Conservation (phyloP, 192 early-diverging fungal genomes). For the Glomus cerebriforme region DNA sequence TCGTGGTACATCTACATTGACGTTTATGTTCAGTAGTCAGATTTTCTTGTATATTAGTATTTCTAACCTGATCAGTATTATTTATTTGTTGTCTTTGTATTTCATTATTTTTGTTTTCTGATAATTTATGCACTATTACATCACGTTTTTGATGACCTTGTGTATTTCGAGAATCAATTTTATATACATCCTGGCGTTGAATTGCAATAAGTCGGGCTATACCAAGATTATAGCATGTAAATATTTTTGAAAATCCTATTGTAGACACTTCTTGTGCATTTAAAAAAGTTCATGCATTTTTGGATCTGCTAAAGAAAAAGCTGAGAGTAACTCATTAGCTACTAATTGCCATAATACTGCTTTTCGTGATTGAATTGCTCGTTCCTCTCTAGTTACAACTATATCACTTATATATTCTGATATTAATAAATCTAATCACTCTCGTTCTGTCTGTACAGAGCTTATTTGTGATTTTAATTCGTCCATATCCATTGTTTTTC, state of each 20-base stretch:
- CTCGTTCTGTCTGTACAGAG: background rate
- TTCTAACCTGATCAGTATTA: too few species aligned
- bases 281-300: constrained; percentile 1
- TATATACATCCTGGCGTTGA: constrained; percentile 9
- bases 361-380: background rate
- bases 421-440: background rate
- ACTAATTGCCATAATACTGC: background rate
- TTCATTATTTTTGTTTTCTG: background rate
- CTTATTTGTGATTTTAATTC: background rate
- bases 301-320: background rate
- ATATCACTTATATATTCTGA: background rate
- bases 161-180: background rate
- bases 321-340: background rate
- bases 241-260: constrained; percentile 13
- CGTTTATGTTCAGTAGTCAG: background rate
- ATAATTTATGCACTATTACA: background rate
- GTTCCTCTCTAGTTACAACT: background rate
- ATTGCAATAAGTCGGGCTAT: background rate
- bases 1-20: background rate
- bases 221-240: constrained; percentile 2
- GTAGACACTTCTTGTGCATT: background rate
- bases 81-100: too few species aligned
- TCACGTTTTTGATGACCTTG: background rate
- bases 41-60: too few species aligned
- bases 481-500: background rate